phyloP scores from a whole-genome alignment of 2,329 filamentous ascomycete species.

The Cryphonectria carpinicola region DNA sequence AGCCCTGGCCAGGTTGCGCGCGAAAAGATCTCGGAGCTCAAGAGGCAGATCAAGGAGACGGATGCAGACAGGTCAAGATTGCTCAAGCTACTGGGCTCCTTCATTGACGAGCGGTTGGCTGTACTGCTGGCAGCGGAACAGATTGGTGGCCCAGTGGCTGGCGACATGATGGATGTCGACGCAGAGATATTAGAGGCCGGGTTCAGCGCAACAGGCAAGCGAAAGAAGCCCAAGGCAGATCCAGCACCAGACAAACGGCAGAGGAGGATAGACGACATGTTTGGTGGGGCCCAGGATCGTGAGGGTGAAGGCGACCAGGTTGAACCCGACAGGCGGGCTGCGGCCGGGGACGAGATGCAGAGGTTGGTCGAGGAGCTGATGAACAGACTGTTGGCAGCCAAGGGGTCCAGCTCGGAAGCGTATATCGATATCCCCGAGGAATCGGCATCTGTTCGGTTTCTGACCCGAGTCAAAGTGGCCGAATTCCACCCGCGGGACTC shows the following conservation, averaged over 20 bases:
- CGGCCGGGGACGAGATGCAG: constrained; percentile 61
- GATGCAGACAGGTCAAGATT: constrained; percentile 64
- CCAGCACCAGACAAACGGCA: constrained; percentile 54
- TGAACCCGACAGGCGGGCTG: constrained; percentile 51
- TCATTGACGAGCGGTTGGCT: constrained; percentile 73
- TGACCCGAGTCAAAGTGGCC: constrained; percentile 68
- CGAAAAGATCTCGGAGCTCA: constrained; percentile 65
- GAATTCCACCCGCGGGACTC: constrained; percentile 69
- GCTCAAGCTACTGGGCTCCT: constrained; percentile 66
- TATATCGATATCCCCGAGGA: constrained; percentile 64
- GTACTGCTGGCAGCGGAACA: constrained; percentile 82
- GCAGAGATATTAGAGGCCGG: constrained; percentile 61
- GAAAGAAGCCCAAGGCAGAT: constrained; percentile 50
- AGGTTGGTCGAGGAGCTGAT: constrained; percentile 63
- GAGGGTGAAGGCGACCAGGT: constrained; percentile 35
- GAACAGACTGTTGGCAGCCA: constrained; percentile 59
- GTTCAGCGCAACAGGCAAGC: constrained; percentile 63
- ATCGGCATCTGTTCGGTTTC: constrained; percentile 65
- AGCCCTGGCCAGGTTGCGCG: constrained; percentile 63
- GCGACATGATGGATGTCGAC: constrained; percentile 70
- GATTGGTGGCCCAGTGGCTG: constrained; percentile 80
- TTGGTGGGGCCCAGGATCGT: constrained; percentile 46
- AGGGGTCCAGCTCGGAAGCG: constrained; percentile 57
- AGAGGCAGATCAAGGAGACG: constrained; percentile 61
- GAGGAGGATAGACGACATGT: constrained; percentile 66